Evolutionary conservation across 805 yeast genomes (phyloP).

Genomic region (Yarrowia sp.): DNA sequence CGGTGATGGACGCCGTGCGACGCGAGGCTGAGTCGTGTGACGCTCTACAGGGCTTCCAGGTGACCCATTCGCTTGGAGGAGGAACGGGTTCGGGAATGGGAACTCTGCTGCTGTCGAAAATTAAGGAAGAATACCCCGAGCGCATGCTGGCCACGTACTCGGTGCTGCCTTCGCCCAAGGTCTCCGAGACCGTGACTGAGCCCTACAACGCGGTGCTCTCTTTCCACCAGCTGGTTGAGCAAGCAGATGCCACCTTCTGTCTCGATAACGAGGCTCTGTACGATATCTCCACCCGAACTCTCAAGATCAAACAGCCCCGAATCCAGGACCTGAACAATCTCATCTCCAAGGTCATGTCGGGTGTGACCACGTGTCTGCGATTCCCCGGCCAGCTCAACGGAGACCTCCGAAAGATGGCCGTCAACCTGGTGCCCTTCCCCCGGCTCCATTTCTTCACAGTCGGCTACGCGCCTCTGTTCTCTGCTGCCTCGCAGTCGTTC

Average conservation of each 20-base stretch:
- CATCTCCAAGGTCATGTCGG: constrained; percentile 92
- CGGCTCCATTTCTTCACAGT: constrained; percentile 96
- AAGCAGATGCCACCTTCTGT: constrained; percentile 93
- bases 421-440: constrained; percentile 94
- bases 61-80: constrained; percentile 83
- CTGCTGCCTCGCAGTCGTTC: constrained; percentile 81
- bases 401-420: constrained; percentile 91
- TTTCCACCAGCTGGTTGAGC: constrained; percentile 89
- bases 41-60: constrained; percentile 94
- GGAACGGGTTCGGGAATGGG: constrained; percentile 99
- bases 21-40: constrained; percentile 96
- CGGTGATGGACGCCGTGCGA: constrained; percentile 88
- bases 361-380: constrained; percentile 92
- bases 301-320: constrained; percentile 78
- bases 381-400: constrained; percentile 96
- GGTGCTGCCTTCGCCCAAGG: constrained; percentile 93
- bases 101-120: constrained; percentile 81
- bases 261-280: constrained; percentile 94
- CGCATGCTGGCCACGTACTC: constrained; percentile 97
- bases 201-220: constrained; percentile 95
- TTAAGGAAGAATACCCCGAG: constrained; percentile 92
- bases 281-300: constrained; percentile 86
- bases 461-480: constrained; percentile 90
- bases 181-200: constrained; percentile 91
- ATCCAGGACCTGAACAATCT: constrained; percentile 82